phyloP scores from a whole-genome alignment of 2,329 filamentous ascomycete genomes.

The Trichoderma harzianum region DNA sequence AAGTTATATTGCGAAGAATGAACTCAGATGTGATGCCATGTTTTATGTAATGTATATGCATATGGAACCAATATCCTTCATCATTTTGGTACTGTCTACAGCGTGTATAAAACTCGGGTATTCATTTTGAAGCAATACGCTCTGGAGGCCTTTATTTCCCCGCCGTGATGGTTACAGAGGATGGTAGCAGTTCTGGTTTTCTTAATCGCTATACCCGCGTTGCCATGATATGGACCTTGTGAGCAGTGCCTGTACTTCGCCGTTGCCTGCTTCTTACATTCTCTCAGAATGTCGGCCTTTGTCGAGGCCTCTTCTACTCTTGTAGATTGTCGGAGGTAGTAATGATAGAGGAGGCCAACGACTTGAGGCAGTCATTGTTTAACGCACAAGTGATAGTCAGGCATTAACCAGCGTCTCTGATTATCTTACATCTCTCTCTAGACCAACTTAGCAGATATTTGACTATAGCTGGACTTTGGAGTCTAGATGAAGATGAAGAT shows the following conservation, averaged over 20 bases:
- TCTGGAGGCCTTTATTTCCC: background rate
- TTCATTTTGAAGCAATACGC: background rate
- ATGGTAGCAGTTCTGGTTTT: no score
- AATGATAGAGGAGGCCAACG: background rate
- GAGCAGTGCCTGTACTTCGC: background rate
- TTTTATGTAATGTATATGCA: background rate
- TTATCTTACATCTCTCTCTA: no score
- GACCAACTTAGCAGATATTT: background rate
- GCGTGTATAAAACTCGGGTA: background rate
- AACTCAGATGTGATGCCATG: background rate
- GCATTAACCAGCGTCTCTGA: no score
- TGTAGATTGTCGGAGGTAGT: background rate
- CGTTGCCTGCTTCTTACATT: background rate
- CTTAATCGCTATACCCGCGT: no score
- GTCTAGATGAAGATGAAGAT: background rate
- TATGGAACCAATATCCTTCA: background rate
- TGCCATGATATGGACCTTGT: background rate
- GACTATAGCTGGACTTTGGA: background rate
- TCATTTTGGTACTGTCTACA: background rate
- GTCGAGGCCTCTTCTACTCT: background rate
- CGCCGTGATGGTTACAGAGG: no score
- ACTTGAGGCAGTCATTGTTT: no score
- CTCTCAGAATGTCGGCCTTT: background rate
- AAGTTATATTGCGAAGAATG: background rate
- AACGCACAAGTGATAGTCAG: no score